Percentiles rank a stretch among this genome's conserved stretches.
Evolutionary conservation across 1,139 yeast species (phyloP).

Genomic region (Arxiozyma slooffiae): DNA sequence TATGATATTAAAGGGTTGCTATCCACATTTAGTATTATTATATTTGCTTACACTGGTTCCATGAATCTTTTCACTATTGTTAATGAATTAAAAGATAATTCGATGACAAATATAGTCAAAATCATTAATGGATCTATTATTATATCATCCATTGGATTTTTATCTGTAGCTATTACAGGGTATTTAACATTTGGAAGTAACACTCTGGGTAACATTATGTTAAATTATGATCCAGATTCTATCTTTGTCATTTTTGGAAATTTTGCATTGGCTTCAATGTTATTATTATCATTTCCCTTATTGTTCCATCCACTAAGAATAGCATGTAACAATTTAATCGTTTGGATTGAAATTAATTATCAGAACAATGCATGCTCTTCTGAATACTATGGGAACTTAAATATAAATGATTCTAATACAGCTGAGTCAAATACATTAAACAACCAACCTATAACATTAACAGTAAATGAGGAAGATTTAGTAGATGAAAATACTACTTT

Average conservation of each 20-base stretch:
- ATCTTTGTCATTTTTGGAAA: slow-evolving; percentile 48
- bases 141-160: slow-evolving; percentile 49
- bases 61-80: slow-evolving; percentile 88
- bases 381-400: neutral
- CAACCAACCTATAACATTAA: slow-evolving; percentile 5
- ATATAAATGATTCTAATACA: neutral
- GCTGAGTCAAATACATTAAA: neutral
- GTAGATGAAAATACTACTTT: slow-evolving; percentile 4
- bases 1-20: slow-evolving; percentile 51
- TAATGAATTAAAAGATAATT: slow-evolving; percentile 61
- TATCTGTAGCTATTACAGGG: slow-evolving; percentile 71
- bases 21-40: slow-evolving; percentile 79
- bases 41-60: slow-evolving; percentile 92
- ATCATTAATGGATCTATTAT: slow-evolving; percentile 49
- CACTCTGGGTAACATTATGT: slow-evolving; percentile 72
- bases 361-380: neutral
- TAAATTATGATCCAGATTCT: slow-evolving; percentile 41
- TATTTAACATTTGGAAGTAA: slow-evolving; percentile 76
- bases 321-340: slow-evolving; percentile 64
- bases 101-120: slow-evolving; percentile 40
- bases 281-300: slow-evolving; percentile 78
- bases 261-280: slow-evolving; percentile 68
- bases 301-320: slow-evolving; percentile 90
- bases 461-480: slow-evolving; percentile 15
- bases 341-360: slow-evolving; percentile 36